These are phyloP conservation scores for Sporothrix curviconia DNA, from an alignment of 2,329 filamentous ascomycete genomes.

Conservation along the genomic window DNA sequence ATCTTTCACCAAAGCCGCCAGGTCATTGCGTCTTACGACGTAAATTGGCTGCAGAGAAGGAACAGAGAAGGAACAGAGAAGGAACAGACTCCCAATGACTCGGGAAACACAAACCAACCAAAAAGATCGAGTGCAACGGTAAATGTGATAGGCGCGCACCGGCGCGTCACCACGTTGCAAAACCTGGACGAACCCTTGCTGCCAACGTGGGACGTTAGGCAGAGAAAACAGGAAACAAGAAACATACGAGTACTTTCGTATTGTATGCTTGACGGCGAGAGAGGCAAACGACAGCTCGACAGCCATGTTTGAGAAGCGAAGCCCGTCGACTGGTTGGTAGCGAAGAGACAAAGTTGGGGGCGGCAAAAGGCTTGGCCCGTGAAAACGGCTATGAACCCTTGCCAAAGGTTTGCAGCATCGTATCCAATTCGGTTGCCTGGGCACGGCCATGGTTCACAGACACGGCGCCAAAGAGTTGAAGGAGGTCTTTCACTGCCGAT, in stretches of 20 bases:
- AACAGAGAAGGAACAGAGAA: not conserved
- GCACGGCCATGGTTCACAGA: too few species aligned
- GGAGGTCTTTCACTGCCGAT: too few species aligned
- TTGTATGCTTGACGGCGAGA: not conserved
- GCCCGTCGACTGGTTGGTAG: too few species aligned
- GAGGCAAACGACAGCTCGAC: not conserved
- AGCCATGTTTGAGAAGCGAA: too few species aligned
- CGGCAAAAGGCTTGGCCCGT: too few species aligned
- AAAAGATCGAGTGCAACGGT: not conserved
- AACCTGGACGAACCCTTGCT: not conserved
- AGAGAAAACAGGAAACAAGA: not conserved
- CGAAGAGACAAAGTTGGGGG: not conserved
- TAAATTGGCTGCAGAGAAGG: not conserved
- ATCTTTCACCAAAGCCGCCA: not conserved
- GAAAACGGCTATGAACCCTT: not conserved
- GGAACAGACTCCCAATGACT: not conserved
- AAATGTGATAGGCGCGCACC: not conserved
- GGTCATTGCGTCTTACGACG: too few species aligned
- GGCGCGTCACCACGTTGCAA: not conserved
- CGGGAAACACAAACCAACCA: not conserved
- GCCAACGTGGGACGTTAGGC: not conserved
- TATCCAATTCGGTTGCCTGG: not conserved
- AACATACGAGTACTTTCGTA: not conserved
- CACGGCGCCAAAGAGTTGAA: too few species aligned
- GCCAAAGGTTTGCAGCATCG: not conserved